These are phyloP conservation scores for Bryoglossum gracile DNA, from an alignment of 495 filamentous ascomycete species.

Conservation along the genomic window DNA sequence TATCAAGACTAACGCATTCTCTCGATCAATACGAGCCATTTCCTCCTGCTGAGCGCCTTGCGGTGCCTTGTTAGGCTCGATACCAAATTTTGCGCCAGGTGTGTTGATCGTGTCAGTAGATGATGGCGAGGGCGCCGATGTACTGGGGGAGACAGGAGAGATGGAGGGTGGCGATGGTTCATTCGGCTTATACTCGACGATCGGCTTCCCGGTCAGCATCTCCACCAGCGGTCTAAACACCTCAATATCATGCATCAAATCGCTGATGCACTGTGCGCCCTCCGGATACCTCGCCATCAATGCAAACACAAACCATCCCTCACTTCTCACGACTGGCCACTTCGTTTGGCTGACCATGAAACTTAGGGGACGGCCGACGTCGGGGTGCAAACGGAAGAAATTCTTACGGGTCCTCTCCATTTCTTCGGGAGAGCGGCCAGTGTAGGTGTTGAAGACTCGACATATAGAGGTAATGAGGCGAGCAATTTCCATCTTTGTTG, in stretches of 20 bases:
- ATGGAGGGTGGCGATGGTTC: not conserved
- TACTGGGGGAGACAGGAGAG: not conserved
- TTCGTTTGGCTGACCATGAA: slow-evolving; percentile 59
- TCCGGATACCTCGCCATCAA: slow-evolving; percentile 50
- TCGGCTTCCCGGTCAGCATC: slow-evolving; percentile 36
- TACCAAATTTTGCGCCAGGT: not conserved
- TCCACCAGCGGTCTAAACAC: slow-evolving; percentile 42
- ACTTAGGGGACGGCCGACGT: slow-evolving; percentile 47
- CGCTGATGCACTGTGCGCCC: slow-evolving; percentile 44
- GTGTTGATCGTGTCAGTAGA: not conserved
- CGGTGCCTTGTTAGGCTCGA: slow-evolving; percentile 6
- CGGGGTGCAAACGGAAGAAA: slow-evolving; percentile 45
- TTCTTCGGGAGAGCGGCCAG: slow-evolving; percentile 19
- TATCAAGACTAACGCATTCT: slow-evolving; percentile 57
- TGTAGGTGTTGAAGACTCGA: slow-evolving; percentile 46
- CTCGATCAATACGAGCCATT: slow-evolving; percentile 44
- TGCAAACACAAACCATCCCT: slow-evolving; percentile 69
- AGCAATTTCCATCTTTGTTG: slow-evolving; percentile 68
- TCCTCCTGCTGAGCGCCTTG: slow-evolving; percentile 27
- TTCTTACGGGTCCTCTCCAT: slow-evolving; percentile 30
- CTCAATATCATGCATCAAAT: slow-evolving; percentile 41
- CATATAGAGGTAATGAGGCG: slow-evolving; percentile 58
- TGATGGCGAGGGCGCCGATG: not conserved
- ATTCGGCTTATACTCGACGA: slow-evolving; percentile 13
- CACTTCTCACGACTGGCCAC: slow-evolving; percentile 62